These are phyloP conservation scores for Alternaria tenuissima DNA, from an alignment of 2,329 filamentous ascomycete species.

Conservation along the genomic window DNA sequence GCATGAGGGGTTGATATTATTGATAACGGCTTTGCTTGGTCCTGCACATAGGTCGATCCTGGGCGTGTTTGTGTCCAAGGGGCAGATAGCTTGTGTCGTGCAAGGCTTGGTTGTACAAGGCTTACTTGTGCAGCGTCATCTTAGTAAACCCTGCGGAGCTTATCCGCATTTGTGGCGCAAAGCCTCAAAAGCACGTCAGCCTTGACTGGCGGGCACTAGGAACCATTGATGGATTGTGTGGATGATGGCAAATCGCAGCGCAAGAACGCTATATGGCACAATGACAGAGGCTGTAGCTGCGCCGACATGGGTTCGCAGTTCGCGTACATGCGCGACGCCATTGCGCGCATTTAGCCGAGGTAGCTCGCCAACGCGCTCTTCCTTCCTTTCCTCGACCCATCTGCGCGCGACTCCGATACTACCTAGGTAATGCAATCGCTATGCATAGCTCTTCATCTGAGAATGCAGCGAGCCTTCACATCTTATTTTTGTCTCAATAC, in stretches of 20 bases:
- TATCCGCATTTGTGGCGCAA: background rate
- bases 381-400: background rate
- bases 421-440: too few species aligned
- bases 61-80: background rate
- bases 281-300: background rate
- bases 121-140: background rate
- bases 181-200: too few species aligned
- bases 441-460: too few species aligned
- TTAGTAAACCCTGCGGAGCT: background rate
- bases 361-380: background rate
- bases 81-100: background rate
- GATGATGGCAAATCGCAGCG: background rate
- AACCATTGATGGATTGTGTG: background rate
- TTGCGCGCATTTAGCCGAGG: background rate
- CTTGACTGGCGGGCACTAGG: background rate
- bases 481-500: too few species aligned
- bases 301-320: background rate
- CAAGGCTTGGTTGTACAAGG: background rate
- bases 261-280: background rate
- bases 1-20: background rate
- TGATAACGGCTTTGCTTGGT: background rate
- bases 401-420: too few species aligned
- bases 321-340: background rate
- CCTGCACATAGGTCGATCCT: background rate
- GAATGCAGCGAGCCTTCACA: too few species aligned